Percentiles rank a stretch among this genome's conserved stretches.
phyloP scores from a whole-genome alignment of 208 protist genomes.

The Lotmaria passim region DNA sequence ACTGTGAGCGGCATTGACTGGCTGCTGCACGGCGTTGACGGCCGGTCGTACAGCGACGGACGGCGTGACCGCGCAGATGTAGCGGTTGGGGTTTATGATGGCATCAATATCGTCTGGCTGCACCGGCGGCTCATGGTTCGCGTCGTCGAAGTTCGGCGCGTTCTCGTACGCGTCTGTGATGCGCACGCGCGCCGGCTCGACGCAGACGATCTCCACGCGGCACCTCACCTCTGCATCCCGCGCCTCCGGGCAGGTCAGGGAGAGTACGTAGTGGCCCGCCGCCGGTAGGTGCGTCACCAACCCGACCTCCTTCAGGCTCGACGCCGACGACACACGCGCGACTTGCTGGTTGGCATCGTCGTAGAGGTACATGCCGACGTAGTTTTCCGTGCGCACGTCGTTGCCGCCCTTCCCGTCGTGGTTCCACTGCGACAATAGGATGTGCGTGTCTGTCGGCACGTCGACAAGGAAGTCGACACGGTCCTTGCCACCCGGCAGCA shows the following conservation, averaged over 20 bases:
- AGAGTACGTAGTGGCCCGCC: slow-evolving; percentile 67
- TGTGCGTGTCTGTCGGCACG: slow-evolving; percentile 62
- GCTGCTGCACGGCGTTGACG: slow-evolving; percentile 10
- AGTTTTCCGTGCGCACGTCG: slow-evolving; percentile 71
- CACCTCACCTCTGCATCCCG: slow-evolving; percentile 46
- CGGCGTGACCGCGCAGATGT: slow-evolving; percentile 14
- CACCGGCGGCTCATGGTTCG: slow-evolving; percentile 15
- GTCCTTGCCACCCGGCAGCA: slow-evolving; percentile 46
- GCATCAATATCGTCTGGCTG: slow-evolving; percentile 10
- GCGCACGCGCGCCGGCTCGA: slow-evolving; percentile 66
- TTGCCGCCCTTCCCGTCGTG: slow-evolving; percentile 24
- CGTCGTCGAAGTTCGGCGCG: slow-evolving; percentile 32
- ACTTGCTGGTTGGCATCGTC: slow-evolving; percentile 51
- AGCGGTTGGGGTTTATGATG: slow-evolving; percentile 17
- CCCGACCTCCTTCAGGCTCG: slow-evolving; percentile 68
- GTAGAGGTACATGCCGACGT: slow-evolving; percentile 79
- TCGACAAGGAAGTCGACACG: slow-evolving; percentile 81
- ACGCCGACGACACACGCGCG: slow-evolving; percentile 54
- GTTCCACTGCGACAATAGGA: slow-evolving; percentile 73
- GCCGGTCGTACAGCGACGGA: neutral
- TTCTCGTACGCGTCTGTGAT: slow-evolving; percentile 67
- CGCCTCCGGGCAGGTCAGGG: slow-evolving; percentile 58
- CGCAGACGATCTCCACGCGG: slow-evolving; percentile 67
- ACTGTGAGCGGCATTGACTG: neutral
- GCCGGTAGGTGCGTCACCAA: slow-evolving; percentile 52